phyloP scores from a whole-genome alignment of 768 basidiomycete genomes.

The Suillus spraguei region DNA sequence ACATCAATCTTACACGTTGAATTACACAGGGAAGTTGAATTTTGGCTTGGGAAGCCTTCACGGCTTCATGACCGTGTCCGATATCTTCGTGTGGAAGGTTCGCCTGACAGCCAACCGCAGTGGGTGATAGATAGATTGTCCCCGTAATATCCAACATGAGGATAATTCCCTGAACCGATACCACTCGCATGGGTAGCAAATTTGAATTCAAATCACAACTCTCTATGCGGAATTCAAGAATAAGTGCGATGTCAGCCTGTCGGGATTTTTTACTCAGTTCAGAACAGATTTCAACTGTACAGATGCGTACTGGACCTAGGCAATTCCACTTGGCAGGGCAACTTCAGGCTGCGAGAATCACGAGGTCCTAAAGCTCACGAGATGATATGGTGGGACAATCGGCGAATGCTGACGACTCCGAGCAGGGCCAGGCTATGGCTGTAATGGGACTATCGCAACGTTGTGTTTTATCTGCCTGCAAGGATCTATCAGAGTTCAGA shows the following conservation, averaged over 20 bases:
- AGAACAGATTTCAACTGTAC: not conserved
- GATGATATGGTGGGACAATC: not conserved
- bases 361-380: not conserved
- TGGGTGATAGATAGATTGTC: constrained; percentile 86
- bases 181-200: not conserved
- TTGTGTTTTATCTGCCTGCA: not conserved
- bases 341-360: not conserved
- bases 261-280: not conserved
- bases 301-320: not conserved
- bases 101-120: constrained; percentile 48
- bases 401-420: not conserved
- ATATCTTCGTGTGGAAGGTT: constrained; percentile 59
- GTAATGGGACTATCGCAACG: not conserved
- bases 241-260: too few species aligned
- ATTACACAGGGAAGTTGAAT: constrained; percentile 82
- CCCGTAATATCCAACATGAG: constrained; percentile 47
- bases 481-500: not conserved
- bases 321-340: not conserved
- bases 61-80: constrained; percentile 89
- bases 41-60: constrained; percentile 97
- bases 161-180: not conserved
- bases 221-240: not conserved
- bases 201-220: not conserved
- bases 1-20: constrained; percentile 14
- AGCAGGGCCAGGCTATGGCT: not conserved